Base-by-base conservation (phyloP, 1,284 basidiomycete genomes). In the Cryptococcus wingfieldii region DNA sequence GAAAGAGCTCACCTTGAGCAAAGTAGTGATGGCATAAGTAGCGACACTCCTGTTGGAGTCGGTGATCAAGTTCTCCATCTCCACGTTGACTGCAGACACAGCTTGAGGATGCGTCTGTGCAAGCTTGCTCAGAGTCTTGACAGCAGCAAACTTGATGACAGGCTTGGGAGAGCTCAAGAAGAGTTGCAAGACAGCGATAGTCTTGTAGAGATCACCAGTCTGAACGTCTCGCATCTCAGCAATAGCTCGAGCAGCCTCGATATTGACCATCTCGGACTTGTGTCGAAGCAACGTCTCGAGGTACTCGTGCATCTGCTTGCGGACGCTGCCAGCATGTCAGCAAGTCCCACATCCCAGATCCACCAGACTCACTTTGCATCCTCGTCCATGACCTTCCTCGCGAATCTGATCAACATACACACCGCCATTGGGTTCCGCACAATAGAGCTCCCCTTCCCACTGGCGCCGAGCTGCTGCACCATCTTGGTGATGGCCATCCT, bases 211-310 rank as follows among this genome's bases (percentile, higher is more conserved):
- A 66, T 98, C 91, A 23, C 83, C 77, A 13, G 86, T 72, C 27
- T 86, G 83, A 27, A 94, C 86, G 64, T 86, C 85, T 75, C 86
- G 88, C 88, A 97, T 90, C 76, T 97, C 94, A 75, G 94, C 98
- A 62, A 99, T 95, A 18, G 88, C 94, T 51, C 95, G 86, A 5
- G 96, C 96, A 31, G 95, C 96, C 77, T 99, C 96, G 67, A 95
- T 91, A 79, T 98, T 98, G 75, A 99, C 96, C 96, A 98, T 98
- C 77, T 99, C 96, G 71, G 92, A 95, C 82, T 98, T 99, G 79
- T 99, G 96, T 59, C 94, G 86, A 58, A 98, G 81, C 86, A 94
- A 95, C 43, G 89, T 87, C 74, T 98, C 96, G 51, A 98, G 82
- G 47, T 97, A 83, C 67, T 98, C 95, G 58, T 92, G 82, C 84